phyloP scores from a whole-genome alignment of 2,329 filamentous ascomycete species.

The Proliferodiscus dingleyae region DNA sequence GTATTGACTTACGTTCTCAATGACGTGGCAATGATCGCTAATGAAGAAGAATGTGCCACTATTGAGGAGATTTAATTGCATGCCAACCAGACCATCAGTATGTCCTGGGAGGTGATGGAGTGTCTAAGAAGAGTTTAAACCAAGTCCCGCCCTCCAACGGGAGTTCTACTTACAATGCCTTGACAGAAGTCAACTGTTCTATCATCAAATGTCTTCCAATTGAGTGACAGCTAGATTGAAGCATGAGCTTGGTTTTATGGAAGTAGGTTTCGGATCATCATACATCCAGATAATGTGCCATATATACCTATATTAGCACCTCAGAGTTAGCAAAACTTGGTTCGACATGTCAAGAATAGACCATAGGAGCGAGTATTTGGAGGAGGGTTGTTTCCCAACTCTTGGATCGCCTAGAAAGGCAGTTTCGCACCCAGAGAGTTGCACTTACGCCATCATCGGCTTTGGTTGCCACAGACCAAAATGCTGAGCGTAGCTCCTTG shows the following conservation, averaged over 20 bases:
- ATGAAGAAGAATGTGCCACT: conserved; percentile 33
- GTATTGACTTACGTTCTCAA: conserved; percentile 26
- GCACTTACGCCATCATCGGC: conserved; percentile 38
- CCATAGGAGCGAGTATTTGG: no score
- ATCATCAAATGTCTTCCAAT: conserved; percentile 41
- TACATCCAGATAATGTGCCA: conserved; percentile 31
- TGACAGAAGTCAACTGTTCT: conserved; percentile 35
- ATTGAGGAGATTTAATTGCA: conserved; percentile 32
- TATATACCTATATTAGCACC: no score
- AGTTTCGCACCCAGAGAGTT: no score
- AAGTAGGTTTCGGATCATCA: no score
- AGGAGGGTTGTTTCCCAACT: no score
- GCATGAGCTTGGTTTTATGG: no score
- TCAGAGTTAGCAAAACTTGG: no score
- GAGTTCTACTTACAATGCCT: conserved; percentile 28
- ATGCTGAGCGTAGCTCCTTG: conserved; percentile 41
- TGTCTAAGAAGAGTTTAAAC: conserved; percentile 8
- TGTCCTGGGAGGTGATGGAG: conserved; percentile 27
- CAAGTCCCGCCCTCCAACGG: no score
- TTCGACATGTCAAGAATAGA: no score
- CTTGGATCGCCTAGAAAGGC: no score
- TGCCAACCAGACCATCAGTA: conserved; percentile 28
- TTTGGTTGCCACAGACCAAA: conserved; percentile 39
- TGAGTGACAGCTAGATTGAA: conserved; percentile 33
- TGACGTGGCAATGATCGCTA: conserved; percentile 32